Percentiles rank a stretch among this genome's conserved stretches.
Evolutionary conservation across 129 eudicot species (phyloP).

Genomic region (Gnaphalium uliginosum): DNA sequence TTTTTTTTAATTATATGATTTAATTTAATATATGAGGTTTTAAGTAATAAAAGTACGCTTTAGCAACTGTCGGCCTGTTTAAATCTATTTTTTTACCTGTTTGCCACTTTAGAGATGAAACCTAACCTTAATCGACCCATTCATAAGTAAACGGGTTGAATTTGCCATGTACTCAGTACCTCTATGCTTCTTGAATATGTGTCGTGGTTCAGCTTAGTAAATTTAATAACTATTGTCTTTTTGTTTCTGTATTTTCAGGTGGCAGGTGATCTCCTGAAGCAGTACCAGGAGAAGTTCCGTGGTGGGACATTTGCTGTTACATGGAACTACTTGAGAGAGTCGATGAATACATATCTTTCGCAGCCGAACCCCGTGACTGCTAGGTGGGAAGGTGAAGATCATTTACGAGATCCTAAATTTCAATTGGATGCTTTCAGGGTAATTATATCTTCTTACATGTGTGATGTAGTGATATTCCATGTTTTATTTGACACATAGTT

Average conservation of each 20-base stretch:
- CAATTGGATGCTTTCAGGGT: slow-evolving; percentile 98
- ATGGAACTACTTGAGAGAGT: slow-evolving; percentile 95
- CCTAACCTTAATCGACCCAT: neutral
- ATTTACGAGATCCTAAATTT: slow-evolving; percentile 83
- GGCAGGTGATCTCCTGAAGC: slow-evolving; percentile 90
- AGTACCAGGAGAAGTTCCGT: slow-evolving; percentile 79
- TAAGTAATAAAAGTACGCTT: neutral
- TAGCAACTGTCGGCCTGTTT: neutral
- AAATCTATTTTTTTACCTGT: neutral
- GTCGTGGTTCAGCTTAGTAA: neutral
- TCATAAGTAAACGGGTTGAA: neutral
- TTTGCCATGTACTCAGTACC: neutral
- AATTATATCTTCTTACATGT: slow-evolving; percentile 7
- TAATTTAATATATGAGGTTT: neutral
- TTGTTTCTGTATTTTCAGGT: slow-evolving; percentile 46
- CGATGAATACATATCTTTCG: slow-evolving; percentile 88
- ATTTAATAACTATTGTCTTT: slow-evolving; percentile 9
- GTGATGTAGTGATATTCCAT: neutral
- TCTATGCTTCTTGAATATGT: neutral
- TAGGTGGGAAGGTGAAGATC: slow-evolving; percentile 94
- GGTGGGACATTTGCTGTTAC: slow-evolving; percentile 81
- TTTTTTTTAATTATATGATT: no score
- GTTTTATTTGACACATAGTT: neutral
- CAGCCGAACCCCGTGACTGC: slow-evolving; percentile 93
- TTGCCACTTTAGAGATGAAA: neutral